A percentile compares a stretch with the other conserved stretches of the same genome.
Conservation (phyloP, 345 rosid species). For the Ricinus communis region DNA sequence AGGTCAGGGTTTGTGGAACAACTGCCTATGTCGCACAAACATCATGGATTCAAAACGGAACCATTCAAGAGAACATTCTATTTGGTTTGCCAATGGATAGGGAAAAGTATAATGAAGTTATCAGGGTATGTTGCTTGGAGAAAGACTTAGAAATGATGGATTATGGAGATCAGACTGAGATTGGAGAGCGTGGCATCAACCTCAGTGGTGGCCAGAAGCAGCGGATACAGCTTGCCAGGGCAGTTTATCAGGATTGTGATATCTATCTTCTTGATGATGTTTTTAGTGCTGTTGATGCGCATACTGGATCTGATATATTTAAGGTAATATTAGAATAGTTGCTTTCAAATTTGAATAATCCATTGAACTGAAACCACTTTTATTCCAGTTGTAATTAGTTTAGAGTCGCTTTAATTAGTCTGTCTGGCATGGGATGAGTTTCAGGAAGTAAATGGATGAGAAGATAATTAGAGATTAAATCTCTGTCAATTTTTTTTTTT, state of each 20-base stretch:
- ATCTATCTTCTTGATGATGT: slow-evolving; percentile 90
- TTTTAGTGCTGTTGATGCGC: slow-evolving; percentile 97
- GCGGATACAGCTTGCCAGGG: slow-evolving; percentile 89
- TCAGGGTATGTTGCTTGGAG: slow-evolving; percentile 76
- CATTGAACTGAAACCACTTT: background rate
- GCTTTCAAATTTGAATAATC: background rate
- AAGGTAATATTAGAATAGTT: slow-evolving; percentile 47
- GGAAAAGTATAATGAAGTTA: slow-evolving; percentile 56
- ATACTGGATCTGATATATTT: slow-evolving; percentile 87
- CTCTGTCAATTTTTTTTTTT: slow-evolving; percentile 10
- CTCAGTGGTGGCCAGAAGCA: slow-evolving; percentile 99
- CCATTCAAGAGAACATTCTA: slow-evolving; percentile 79
- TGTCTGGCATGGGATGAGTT: background rate
- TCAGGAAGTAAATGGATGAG: background rate
- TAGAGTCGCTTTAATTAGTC: background rate
- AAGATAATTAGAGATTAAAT: background rate
- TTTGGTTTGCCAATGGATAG: slow-evolving; percentile 78
- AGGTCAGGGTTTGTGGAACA: slow-evolving; percentile 79
- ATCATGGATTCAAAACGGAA: slow-evolving; percentile 92
- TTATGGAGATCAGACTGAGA: slow-evolving; percentile 89
- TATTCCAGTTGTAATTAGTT: background rate
- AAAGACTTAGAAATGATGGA: slow-evolving; percentile 96
- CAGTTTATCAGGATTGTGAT: slow-evolving; percentile 87
- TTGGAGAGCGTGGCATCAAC: slow-evolving; percentile 95
- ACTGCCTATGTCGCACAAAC: slow-evolving; percentile 95